A percentile compares a stretch with the other conserved stretches of the same genome.
Conservation (phyloP, 768 basidiomycete genomes). For the Phaffia tasmanica region DNA sequence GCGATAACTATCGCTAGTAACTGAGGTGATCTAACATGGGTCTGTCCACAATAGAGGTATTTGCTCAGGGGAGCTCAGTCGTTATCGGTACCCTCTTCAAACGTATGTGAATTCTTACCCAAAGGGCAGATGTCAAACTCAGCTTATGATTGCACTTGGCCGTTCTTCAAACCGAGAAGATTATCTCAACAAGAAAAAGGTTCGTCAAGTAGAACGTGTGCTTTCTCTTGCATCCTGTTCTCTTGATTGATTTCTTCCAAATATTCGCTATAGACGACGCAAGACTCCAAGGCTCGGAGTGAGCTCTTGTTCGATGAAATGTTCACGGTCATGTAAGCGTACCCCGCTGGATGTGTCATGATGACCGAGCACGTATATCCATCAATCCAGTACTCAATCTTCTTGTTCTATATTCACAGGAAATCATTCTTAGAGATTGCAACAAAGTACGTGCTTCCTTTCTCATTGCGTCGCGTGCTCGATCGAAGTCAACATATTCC, state of each 20-base stretch:
- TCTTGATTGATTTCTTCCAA: not conserved
- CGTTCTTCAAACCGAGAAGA: not conserved
- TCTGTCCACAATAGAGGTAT: conserved; percentile 11
- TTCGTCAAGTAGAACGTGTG: not conserved
- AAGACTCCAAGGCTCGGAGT: conserved; percentile 25
- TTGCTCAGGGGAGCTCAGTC: conserved; percentile 19
- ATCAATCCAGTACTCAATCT: too few relatives aligned
- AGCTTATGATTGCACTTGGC: not conserved
- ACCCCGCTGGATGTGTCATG: not conserved
- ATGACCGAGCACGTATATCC: not conserved
- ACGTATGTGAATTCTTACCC: conserved; percentile 1
- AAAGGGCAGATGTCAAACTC: not conserved
- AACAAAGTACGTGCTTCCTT: conserved; percentile 36
- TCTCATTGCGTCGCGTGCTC: conserved; percentile 38
- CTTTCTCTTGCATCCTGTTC: not conserved
- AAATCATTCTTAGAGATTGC: conserved; percentile 64
- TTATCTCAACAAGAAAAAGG: conserved; percentile 23
- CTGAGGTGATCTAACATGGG: conserved; percentile 21
- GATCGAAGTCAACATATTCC: not conserved
- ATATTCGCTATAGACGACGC: not conserved
- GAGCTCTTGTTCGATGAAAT: conserved; percentile 26
- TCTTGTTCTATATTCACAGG: not conserved
- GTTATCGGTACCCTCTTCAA: conserved; percentile 20
- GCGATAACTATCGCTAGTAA: not conserved
- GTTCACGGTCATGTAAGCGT: conserved; percentile 23